phyloP scores from a whole-genome alignment of 352 stramenopile species.

The Phytopythium litorale region DNA sequence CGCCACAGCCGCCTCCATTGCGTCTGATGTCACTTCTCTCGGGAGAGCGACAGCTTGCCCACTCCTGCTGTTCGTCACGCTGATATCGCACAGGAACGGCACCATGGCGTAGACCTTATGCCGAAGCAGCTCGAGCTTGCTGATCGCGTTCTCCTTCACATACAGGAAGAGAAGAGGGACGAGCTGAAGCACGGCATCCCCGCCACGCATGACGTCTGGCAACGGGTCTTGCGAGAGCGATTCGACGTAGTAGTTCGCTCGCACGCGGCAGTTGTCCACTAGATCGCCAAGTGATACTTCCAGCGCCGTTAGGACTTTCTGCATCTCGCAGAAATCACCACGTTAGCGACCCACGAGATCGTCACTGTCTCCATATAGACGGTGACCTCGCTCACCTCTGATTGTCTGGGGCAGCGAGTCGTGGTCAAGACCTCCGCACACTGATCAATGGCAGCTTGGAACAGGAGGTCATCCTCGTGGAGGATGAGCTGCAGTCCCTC shows the following conservation, averaged over 20 bases:
- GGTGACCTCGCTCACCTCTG: background rate
- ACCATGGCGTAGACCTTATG: slow-evolving; percentile 28
- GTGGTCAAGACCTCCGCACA: slow-evolving; percentile 10
- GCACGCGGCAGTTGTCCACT: slow-evolving; percentile 24
- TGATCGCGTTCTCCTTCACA: slow-evolving; percentile 33
- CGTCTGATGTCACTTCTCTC: slow-evolving; percentile 14
- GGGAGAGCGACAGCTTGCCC: slow-evolving; percentile 18
- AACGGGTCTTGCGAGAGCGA: slow-evolving; percentile 15
- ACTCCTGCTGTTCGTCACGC: slow-evolving; percentile 7
- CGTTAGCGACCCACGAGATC: background rate
- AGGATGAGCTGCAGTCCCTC: background rate
- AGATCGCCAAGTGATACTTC: slow-evolving; percentile 39
- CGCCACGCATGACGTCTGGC: slow-evolving; percentile 16
- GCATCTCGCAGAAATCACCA: background rate
- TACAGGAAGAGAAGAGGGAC: slow-evolving; percentile 42
- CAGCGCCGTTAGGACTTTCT: slow-evolving; percentile 37
- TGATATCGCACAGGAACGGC: slow-evolving; percentile 31
- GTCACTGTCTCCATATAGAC: background rate
- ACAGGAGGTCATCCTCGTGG: background rate
- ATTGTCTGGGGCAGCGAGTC: background rate
- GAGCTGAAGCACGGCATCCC: slow-evolving; percentile 25
- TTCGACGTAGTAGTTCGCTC: slow-evolving; percentile 36
- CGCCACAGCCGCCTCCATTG: slow-evolving; percentile 22
- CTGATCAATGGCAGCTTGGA: slow-evolving; percentile 27
- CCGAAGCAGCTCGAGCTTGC: slow-evolving; percentile 30